A percentile compares a stretch with the other conserved stretches of the same genome.
phyloP scores from a whole-genome alignment of 345 rosid genomes.

The Gossypium rotundifolium region DNA sequence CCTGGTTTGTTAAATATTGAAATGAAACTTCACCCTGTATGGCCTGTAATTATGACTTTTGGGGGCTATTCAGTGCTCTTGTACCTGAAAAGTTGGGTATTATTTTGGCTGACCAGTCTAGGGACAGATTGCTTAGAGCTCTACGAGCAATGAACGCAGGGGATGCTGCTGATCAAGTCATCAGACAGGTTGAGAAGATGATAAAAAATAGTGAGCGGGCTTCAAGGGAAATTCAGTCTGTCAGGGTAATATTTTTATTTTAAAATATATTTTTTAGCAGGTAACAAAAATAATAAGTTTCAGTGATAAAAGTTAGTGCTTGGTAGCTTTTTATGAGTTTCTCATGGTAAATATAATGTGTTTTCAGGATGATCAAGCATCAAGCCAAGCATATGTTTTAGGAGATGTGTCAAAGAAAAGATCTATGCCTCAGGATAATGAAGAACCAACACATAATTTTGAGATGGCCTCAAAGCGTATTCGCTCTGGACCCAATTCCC shows the following conservation, averaged over 20 bases:
- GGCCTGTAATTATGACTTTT: background rate
- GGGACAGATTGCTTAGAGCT: constrained; percentile 76
- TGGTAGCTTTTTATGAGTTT: constrained; percentile 4
- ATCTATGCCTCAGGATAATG: constrained; percentile 52
- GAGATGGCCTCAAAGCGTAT: constrained; percentile 58
- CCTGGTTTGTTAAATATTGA: background rate
- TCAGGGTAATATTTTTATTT: constrained; percentile 45
- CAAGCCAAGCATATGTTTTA: constrained; percentile 41
- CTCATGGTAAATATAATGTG: constrained; percentile 14
- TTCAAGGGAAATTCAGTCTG: constrained; percentile 61
- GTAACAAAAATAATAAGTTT: background rate
- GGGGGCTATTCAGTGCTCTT: constrained; percentile 6
- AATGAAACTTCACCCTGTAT: background rate
- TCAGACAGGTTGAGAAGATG: constrained; percentile 89
- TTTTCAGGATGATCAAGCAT: constrained; percentile 66
- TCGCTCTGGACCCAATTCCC: constrained; percentile 39
- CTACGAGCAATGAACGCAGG: constrained; percentile 86
- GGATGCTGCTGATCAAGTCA: constrained; percentile 92
- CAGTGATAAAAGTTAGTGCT: background rate
- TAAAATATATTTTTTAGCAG: background rate
- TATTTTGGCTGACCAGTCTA: constrained; percentile 50
- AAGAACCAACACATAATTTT: constrained; percentile 46
- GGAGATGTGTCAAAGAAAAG: constrained; percentile 72
- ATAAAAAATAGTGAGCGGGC: constrained; percentile 79
- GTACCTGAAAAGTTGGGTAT: constrained; percentile 11